Evolutionary conservation across 306 rosid genomes (phyloP).

Genomic region (Inga laurina): DNA sequence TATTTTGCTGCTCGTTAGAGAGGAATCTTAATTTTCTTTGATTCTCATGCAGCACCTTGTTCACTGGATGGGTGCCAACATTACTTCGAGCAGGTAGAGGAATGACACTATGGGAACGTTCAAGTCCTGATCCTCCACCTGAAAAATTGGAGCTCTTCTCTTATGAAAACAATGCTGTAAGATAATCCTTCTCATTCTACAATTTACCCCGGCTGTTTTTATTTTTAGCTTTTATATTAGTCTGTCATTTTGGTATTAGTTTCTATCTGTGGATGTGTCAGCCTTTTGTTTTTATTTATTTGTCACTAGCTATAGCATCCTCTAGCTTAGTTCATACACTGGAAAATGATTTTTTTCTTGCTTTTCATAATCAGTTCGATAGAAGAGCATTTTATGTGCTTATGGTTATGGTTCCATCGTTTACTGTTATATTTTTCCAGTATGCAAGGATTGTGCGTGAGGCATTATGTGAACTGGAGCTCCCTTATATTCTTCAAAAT

Average conservation of each 20-base stretch:
- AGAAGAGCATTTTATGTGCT: not conserved
- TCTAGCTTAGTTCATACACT: not conserved
- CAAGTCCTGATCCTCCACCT: slow-evolving; percentile 60
- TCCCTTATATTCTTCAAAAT: slow-evolving; percentile 83
- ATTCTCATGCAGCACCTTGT: slow-evolving; percentile 60
- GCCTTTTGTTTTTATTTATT: not conserved
- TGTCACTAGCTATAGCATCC: not conserved
- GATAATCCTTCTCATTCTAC: slow-evolving; percentile 21
- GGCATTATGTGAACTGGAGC: slow-evolving; percentile 95
- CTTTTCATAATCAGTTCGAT: not conserved
- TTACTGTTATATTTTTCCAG: slow-evolving; percentile 41
- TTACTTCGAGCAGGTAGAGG: slow-evolving; percentile 90
- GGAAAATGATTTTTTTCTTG: not conserved
- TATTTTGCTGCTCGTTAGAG: slow-evolving; percentile 3
- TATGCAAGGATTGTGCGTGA: slow-evolving; percentile 87
- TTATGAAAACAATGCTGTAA: slow-evolving; percentile 79
- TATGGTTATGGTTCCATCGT: not conserved
- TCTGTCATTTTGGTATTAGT: not conserved
- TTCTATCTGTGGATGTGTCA: not conserved
- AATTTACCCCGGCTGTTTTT: not conserved
- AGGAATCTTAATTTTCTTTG: slow-evolving; percentile 1
- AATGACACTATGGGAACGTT: slow-evolving; percentile 80
- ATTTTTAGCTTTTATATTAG: no score
- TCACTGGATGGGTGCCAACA: slow-evolving; percentile 95
- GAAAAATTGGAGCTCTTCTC: slow-evolving; percentile 82